Percentiles rank a stretch among this genome's conserved stretches.
These are phyloP conservation scores for Chaetomiaceae sp. DNA, from an alignment of 2,329 filamentous ascomycete species.

Conservation along the genomic window DNA sequence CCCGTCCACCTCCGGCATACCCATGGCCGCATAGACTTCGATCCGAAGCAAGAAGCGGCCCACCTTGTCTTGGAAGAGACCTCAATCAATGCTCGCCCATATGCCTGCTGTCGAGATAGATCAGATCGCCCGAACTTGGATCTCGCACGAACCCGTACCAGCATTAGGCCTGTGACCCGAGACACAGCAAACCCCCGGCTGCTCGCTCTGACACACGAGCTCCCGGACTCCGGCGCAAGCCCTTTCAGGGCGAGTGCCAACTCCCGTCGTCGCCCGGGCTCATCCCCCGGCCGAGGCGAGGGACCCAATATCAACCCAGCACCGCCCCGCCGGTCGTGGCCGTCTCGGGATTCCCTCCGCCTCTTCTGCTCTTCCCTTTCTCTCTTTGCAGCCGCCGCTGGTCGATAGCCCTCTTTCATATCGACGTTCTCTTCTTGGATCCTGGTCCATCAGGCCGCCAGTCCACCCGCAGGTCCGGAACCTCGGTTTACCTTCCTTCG, in stretches of 20 bases:
- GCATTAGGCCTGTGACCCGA: slow-evolving; percentile 37
- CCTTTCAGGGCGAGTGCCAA: slow-evolving; percentile 32
- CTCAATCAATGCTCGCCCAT: slow-evolving; percentile 42
- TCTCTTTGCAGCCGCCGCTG: slow-evolving; percentile 36
- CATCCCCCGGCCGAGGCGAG: slow-evolving; percentile 10
- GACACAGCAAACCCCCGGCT: slow-evolving; percentile 33
- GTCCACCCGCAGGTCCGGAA: slow-evolving; percentile 48
- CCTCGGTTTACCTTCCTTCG: slow-evolving; percentile 36
- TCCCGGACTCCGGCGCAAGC: slow-evolving; percentile 34
- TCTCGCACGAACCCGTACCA: slow-evolving; percentile 40
- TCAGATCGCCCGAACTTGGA: slow-evolving; percentile 47
- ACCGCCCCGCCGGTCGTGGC: slow-evolving; percentile 23
- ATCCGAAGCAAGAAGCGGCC: slow-evolving; percentile 17
- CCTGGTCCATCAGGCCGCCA: slow-evolving; percentile 26
- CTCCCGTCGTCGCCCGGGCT: slow-evolving; percentile 19
- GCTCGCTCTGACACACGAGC: slow-evolving; percentile 39
- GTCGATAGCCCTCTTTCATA: slow-evolving; percentile 51
- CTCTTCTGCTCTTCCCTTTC: slow-evolving; percentile 28
- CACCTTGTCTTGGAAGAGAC: not conserved
- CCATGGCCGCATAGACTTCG: slow-evolving; percentile 23
- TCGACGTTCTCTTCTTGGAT: slow-evolving; percentile 36
- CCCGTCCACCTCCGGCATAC: slow-evolving; percentile 9
- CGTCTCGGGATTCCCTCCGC: slow-evolving; percentile 25
- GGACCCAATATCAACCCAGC: slow-evolving; percentile 30
- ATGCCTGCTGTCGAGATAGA: slow-evolving; percentile 52